Conservation (phyloP, 768 basidiomycete genomes). For the Lentinula sp. region DNA sequence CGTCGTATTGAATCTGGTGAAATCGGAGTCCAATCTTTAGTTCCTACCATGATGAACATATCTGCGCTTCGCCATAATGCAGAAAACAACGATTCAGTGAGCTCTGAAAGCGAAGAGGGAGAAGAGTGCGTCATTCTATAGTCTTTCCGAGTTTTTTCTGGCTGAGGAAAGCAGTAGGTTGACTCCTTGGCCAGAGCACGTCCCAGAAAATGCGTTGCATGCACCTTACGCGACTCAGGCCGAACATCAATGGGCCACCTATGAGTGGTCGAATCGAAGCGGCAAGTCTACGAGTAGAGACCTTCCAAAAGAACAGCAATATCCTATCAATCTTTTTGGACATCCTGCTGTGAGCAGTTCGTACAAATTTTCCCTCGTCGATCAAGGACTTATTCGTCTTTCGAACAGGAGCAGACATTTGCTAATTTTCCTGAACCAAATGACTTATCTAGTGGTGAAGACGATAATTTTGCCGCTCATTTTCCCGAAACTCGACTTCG, state of each 20-base stretch:
- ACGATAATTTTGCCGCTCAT: slow-evolving; percentile 3
- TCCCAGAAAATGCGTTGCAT: background rate
- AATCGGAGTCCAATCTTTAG: background rate
- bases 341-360: background rate
- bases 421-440: slow-evolving; percentile 3
- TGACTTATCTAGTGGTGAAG: slow-evolving; percentile 5
- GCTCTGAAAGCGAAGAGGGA: slow-evolving; percentile 4
- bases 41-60: slow-evolving; percentile 5
- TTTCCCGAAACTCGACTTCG: background rate
- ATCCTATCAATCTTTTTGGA: slow-evolving; percentile 2
- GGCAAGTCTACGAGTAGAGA: background rate
- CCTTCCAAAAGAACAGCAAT: background rate
- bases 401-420: background rate
- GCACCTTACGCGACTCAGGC: background rate
- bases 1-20: background rate
- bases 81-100: background rate
- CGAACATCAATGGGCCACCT: background rate
- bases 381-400: background rate
- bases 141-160: background rate
- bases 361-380: background rate
- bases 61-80: slow-evolving; percentile 6
- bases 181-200: slow-evolving; percentile 4
- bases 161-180: background rate
- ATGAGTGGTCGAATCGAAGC: slow-evolving; percentile 2
- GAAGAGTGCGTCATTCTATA: background rate